phyloP scores from a whole-genome alignment of 495 filamentous ascomycete species.

The Darksidea phi region DNA sequence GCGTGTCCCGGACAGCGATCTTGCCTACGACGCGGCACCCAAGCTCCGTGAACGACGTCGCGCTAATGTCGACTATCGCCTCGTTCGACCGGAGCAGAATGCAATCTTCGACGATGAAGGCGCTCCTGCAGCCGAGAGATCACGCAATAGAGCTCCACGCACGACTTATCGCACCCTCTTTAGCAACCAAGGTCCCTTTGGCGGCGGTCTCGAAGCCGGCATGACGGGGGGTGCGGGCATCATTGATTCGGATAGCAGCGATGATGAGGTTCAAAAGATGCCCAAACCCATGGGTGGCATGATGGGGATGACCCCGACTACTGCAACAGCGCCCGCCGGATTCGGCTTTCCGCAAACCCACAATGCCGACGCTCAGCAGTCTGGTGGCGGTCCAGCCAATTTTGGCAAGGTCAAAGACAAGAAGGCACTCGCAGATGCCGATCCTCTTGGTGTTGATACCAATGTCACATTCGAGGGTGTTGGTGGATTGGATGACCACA shows the following conservation, averaged over 20 bases:
- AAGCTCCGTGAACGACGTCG: constrained; percentile 40
- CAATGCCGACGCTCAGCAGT: constrained; percentile 61
- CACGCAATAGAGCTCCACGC: constrained; percentile 60
- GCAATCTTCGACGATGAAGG: constrained; percentile 71
- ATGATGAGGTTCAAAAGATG: constrained; percentile 72
- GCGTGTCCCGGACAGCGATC: constrained; percentile 34
- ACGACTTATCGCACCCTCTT: constrained; percentile 70
- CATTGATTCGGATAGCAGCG: constrained; percentile 92
- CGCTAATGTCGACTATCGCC: constrained; percentile 61
- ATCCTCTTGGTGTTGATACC: constrained; percentile 87
- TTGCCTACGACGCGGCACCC: constrained; percentile 50
- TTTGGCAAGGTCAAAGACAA: constrained; percentile 87
- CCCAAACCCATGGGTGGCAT: constrained; percentile 58
- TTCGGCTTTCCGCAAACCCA: constrained; percentile 63
- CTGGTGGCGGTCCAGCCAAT: constrained; percentile 71
- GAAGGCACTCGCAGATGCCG: constrained; percentile 80
- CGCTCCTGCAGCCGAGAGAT: constrained; percentile 64
- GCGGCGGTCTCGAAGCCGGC: constrained; percentile 74
- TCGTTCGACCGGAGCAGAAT: constrained; percentile 71
- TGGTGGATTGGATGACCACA: constrained; percentile 85
- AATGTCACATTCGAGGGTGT: constrained; percentile 90
- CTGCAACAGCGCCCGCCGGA: constrained; percentile 52
- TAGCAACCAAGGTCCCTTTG: constrained; percentile 86
- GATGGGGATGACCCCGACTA: constrained; percentile 74
- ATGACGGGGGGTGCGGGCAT: constrained; percentile 67